phyloP scores from a whole-genome alignment of 306 rosid species.

The Pyrus betulifolia region DNA sequence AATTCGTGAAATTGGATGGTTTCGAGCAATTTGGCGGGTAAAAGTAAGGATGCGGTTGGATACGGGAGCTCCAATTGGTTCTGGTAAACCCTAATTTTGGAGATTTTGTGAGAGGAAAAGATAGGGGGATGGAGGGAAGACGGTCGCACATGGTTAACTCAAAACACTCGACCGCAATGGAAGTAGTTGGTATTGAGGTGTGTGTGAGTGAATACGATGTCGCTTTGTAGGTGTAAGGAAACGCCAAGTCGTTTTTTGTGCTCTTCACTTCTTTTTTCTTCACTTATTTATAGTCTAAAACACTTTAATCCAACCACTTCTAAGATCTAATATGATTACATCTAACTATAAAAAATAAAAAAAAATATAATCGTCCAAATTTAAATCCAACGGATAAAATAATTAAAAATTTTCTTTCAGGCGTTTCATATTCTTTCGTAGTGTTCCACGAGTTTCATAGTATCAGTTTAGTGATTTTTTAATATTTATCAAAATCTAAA shows the following conservation, averaged over 20 bases:
- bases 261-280: not conserved
- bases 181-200: not conserved
- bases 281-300: too few species aligned
- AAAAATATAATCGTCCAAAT: too few species aligned
- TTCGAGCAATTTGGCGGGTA: slow-evolving; percentile 6
- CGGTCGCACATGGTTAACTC: slow-evolving; percentile 31
- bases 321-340: too few species aligned
- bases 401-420: too few species aligned
- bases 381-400: too few species aligned
- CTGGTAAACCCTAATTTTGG: slow-evolving; percentile 16
- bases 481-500: too few species aligned
- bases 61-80: slow-evolving; percentile 11
- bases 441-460: too few species aligned
- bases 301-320: too few species aligned
- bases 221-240: not conserved
- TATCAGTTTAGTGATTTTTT: fast-evolving
- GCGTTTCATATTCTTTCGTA: too few species aligned
- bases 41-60: slow-evolving; percentile 3
- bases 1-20: slow-evolving; percentile 11
- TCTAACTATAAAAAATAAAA: fast-evolving
- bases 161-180: not conserved
- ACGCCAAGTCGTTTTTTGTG: not conserved
- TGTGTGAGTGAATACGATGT: not conserved
- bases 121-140: slow-evolving; percentile 25
- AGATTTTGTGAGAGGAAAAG: slow-evolving; percentile 31